Evolutionary conservation across 2,329 filamentous ascomycete species (phyloP).

Genomic region (Venturia nashicola): DNA sequence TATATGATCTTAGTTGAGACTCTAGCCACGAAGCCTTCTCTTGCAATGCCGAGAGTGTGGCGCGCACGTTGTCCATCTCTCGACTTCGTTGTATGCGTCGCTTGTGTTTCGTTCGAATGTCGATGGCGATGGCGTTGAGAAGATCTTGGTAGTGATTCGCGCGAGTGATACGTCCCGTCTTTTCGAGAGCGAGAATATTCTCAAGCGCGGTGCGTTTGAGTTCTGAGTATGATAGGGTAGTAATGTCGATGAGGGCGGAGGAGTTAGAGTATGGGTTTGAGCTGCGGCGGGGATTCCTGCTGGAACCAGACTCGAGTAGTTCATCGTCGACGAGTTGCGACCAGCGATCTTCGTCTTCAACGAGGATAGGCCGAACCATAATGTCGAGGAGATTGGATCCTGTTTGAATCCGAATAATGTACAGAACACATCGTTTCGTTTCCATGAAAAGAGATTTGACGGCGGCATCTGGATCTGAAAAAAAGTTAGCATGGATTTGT

Average conservation of each 20-base stretch:
- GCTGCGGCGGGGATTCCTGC: constrained; percentile 42
- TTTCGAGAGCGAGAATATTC: constrained; percentile 83
- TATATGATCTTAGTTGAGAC: constrained; percentile 91
- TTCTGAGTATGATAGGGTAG: constrained; percentile 78
- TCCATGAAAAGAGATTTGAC: constrained; percentile 94
- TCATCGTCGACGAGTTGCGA: constrained; percentile 69
- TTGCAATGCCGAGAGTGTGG: constrained; percentile 63
- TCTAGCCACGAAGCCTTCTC: constrained; percentile 88
- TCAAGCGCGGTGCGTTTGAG: constrained; percentile 88
- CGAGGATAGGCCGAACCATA: constrained; percentile 74
- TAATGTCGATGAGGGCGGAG: constrained; percentile 64
- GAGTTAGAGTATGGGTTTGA: constrained; percentile 59
- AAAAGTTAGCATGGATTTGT: neutral
- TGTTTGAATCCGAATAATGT: constrained; percentile 93
- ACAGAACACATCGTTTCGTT: constrained; percentile 91
- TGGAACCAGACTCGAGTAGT: constrained; percentile 33
- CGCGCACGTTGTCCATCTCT: constrained; percentile 72
- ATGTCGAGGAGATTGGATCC: constrained; percentile 91
- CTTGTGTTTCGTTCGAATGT: constrained; percentile 94
- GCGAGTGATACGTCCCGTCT: constrained; percentile 70
- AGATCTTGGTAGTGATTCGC: constrained; percentile 94
- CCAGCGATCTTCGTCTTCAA: constrained; percentile 88
- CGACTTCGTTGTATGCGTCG: constrained; percentile 82
- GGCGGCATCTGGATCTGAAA: constrained; percentile 73
- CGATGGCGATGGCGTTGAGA: constrained; percentile 91